Conservation (phyloP, 176 grass and related monocot species). For the barley (Hordeum vulgare) region DNA sequence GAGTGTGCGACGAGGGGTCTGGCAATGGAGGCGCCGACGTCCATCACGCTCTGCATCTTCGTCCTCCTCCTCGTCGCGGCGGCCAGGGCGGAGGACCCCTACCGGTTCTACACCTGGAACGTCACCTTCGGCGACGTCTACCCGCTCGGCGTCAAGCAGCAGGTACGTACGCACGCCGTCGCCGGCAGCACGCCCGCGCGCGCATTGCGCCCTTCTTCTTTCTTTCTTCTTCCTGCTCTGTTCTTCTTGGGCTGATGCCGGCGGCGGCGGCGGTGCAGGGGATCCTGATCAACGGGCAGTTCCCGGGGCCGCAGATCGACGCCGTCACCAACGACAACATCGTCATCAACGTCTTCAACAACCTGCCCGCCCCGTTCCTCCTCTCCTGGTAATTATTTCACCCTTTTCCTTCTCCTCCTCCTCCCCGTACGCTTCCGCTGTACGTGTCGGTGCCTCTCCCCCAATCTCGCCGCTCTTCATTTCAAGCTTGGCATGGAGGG, state of each 20-base stretch:
- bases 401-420: too few relatives aligned
- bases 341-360: conserved; percentile 95
- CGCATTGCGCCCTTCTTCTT: background rate
- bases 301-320: conserved; percentile 95
- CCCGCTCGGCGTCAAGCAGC: conserved; percentile 75
- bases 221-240: background rate
- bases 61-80: conserved; percentile 11
- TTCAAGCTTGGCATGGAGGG: background rate
- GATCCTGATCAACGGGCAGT: conserved; percentile 96
- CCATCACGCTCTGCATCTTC: background rate
- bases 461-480: background rate
- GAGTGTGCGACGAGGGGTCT: background rate
- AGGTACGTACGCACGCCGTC: background rate
- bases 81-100: conserved; percentile 55
- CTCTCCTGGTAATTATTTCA: conserved; percentile 50
- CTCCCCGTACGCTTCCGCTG: background rate
- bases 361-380: conserved; percentile 73
- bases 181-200: background rate
- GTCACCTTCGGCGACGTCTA: conserved; percentile 77
- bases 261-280: conserved; percentile 38
- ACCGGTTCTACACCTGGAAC: conserved; percentile 84
- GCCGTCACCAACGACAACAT: conserved; percentile 96
- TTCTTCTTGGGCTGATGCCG: background rate
- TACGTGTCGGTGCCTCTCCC: background rate
- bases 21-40: conserved; percentile 26